Conservation (phyloP, 345 rosid genomes). For the Microthlaspi erraticum region DNA sequence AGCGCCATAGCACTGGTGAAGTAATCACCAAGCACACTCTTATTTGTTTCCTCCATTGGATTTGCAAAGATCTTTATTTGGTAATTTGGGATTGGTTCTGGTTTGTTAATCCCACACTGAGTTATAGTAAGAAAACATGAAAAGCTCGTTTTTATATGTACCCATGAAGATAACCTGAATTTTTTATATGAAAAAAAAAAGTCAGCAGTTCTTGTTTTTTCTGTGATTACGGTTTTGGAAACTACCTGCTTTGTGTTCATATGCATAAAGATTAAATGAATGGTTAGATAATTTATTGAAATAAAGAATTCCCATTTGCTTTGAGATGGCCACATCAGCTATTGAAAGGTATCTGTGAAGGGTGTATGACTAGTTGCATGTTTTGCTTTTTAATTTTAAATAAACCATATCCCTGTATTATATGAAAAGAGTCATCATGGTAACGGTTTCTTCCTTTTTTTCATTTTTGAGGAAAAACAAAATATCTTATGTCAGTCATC, state of each 20-base stretch:
- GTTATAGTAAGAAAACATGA: conserved; percentile 30
- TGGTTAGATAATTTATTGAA: conserved; percentile 11
- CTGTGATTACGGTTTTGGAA: conserved; percentile 35
- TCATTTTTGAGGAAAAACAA: background rate
- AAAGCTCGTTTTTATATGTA: conserved; percentile 21
- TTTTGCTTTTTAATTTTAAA: conserved; percentile 19
- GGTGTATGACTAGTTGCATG: conserved; percentile 40
- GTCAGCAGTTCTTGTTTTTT: conserved; percentile 8
- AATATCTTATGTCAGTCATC: background rate
- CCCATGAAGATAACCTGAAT: conserved; percentile 22
- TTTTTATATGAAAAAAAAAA: background rate
- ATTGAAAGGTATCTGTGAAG: conserved; percentile 33
- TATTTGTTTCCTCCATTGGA: conserved; percentile 36
- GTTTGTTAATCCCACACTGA: background rate
- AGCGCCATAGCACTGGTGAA: conserved; percentile 43
- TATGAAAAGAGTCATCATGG: conserved; percentile 12
- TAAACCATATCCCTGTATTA: background rate
- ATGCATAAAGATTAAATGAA: conserved; percentile 25
- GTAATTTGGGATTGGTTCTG: conserved; percentile 9
- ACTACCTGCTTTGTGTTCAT: conserved; percentile 31
- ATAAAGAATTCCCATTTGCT: conserved; percentile 23
- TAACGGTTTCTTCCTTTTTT: conserved; percentile 8
- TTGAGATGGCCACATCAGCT: conserved; percentile 18
- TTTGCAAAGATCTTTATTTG: conserved; percentile 4
- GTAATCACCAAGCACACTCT: conserved; percentile 8